Evolutionary conservation across 2,329 filamentous ascomycete species (phyloP), one percentile per base, ranked within the genome.

Genomic region (Blastomyces gilchristii): DNA sequence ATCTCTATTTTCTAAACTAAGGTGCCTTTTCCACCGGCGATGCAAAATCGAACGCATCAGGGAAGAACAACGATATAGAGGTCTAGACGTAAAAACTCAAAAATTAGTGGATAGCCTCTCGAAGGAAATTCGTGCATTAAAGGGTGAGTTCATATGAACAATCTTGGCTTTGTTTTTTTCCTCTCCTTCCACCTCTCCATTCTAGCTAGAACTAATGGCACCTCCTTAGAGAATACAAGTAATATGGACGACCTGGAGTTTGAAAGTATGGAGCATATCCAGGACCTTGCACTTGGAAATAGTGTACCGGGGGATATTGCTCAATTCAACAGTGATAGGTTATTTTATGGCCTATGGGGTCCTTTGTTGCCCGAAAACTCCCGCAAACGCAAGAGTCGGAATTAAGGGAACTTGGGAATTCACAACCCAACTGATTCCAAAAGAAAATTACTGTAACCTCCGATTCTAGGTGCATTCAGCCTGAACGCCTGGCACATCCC

Each of bases 11-110:
- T 9, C 25, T 14, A 37, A 22, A 16, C 16, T 61, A 4, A 28
- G 16, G 3, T 61, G 47, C n/a, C 47, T 62, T 62, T 57, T 62
- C 39, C 60, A 62, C 52, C 50, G 60, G 11, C 11, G 25, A 9
- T 62, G 18, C 18, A 56, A 57, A 45, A 49, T 31, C n/a, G 43
- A 59, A 49, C 11, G 8, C 16, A 49, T 59, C 43, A 49, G 8
- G 8, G 14, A 25, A 31, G 41, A 16, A n/a, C 16, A 16, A 34
- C 54, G 37, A 49, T 62, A 31, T 57, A 14, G 6, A 22, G 6
- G 37, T 18, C 50, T 56, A 11, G 52, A 62, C 52, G 14, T 45
- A 1, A 39, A 54, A 12, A 62, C 52, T 2, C n/a, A 49, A n/a
- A 3, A 56, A 16, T 47, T 62, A 4, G 37, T 62, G 50, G 41